phyloP scores from a whole-genome alignment of 768 basidiomycete species.

The Lepiota brunneoincarnata region DNA sequence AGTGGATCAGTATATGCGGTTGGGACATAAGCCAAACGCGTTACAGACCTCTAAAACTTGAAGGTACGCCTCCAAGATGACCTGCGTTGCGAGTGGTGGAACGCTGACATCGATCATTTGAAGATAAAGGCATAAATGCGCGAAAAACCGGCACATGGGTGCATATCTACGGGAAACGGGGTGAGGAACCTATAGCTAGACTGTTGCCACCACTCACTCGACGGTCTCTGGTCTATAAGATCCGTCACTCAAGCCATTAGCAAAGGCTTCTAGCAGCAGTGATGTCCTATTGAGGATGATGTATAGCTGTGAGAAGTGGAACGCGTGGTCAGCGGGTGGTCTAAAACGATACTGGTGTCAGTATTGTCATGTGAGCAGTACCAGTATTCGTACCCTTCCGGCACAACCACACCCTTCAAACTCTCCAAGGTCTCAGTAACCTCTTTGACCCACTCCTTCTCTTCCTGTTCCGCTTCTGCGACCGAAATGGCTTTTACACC shows the following conservation, averaged over 20 bases:
- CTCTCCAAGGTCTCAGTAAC: constrained; percentile 55
- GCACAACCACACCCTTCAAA: constrained; percentile 53
- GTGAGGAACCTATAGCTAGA: neutral
- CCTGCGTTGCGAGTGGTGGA: constrained; percentile 72
- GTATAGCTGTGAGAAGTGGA: constrained; percentile 78
- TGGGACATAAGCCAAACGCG: neutral
- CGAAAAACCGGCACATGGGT: constrained; percentile 79
- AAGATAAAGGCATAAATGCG: constrained; percentile 88
- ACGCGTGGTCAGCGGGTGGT: constrained; percentile 66
- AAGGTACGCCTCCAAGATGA: constrained; percentile 86
- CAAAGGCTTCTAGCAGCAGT: constrained; percentile 66
- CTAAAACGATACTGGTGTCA: constrained; percentile 27
- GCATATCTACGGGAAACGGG: neutral
- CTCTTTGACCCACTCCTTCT: constrained; percentile 67
- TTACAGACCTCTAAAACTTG: constrained; percentile 74
- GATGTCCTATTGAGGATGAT: constrained; percentile 74
- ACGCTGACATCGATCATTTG: constrained; percentile 76
- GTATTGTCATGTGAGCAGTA: neutral
- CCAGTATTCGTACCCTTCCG: constrained; percentile 53
- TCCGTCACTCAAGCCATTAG: constrained; percentile 51
- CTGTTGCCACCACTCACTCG: constrained; percentile 44
- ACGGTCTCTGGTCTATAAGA: constrained; percentile 43
- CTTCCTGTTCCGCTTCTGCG: constrained; percentile 35
- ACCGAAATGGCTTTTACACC: constrained; percentile 25
- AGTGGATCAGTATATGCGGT: constrained; percentile 1